These are phyloP conservation scores for Hypoxylon cercidicola DNA, from an alignment of 495 filamentous ascomycete genomes.

Conservation along the genomic window DNA sequence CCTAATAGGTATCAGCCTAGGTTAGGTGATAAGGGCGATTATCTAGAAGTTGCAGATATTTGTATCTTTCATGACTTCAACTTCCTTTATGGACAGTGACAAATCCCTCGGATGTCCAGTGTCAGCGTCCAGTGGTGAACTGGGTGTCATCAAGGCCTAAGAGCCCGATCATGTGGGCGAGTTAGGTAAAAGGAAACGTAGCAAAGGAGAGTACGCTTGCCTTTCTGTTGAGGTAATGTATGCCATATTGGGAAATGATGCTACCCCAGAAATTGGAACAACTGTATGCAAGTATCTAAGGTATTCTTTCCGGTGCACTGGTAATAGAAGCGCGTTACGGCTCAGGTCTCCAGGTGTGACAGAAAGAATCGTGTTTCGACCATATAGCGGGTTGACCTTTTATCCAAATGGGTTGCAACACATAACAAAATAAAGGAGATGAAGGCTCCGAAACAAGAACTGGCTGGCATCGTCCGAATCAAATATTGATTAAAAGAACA, in stretches of 20 bases:
- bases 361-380: slow-evolving; percentile 30
- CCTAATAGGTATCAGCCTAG: no score
- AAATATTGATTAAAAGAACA: slow-evolving; percentile 36
- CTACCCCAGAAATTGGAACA: slow-evolving; percentile 16
- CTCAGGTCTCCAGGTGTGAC: slow-evolving; percentile 30
- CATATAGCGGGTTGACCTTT: slow-evolving; percentile 28
- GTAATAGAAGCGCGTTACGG: slow-evolving; percentile 18
- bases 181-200: slow-evolving; percentile 16
- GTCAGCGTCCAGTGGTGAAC: slow-evolving; percentile 17
- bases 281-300: slow-evolving; percentile 35
- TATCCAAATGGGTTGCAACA: slow-evolving; percentile 39
- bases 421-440: slow-evolving; percentile 38
- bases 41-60: background rate
- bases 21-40: background rate
- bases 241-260: background rate
- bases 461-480: slow-evolving; percentile 14
- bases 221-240: background rate
- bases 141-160: slow-evolving; percentile 25
- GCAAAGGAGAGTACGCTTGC: slow-evolving; percentile 1
- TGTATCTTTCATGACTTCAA: background rate
- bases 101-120: slow-evolving; percentile 15
- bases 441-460: slow-evolving; percentile 37
- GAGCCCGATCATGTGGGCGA: slow-evolving; percentile 27
- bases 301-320: slow-evolving; percentile 12
- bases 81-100: slow-evolving; percentile 24